Evolutionary conservation across 805 yeast genomes (phyloP).

Genomic region (Ogataea dorogensis): DNA sequence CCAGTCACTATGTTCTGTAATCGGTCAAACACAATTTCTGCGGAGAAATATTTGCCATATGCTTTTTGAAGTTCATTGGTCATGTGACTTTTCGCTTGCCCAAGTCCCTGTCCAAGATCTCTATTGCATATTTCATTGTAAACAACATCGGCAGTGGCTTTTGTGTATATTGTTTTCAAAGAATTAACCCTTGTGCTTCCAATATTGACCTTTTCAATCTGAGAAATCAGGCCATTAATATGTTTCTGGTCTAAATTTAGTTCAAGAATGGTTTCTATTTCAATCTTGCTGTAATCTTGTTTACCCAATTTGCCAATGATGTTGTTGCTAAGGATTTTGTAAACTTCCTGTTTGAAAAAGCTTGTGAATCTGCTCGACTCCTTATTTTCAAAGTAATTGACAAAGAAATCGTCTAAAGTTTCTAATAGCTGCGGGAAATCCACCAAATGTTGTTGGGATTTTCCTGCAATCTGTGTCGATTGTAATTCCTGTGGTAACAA

Average conservation of each 20-base stretch:
- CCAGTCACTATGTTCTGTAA: constrained; percentile 11
- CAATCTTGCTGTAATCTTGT: constrained; percentile 1
- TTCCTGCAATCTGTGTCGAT: constrained; percentile 1
- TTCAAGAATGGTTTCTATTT: constrained; percentile 14
- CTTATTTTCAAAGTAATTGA: constrained; percentile 12
- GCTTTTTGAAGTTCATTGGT: constrained; percentile 4
- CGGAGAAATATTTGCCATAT: constrained; percentile 17
- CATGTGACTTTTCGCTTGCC: constrained; percentile 8
- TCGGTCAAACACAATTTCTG: constrained; percentile 8
- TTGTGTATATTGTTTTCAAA: constrained; percentile 19
- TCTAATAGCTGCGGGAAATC: constrained; percentile 12
- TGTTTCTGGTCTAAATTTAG: constrained; percentile 18
- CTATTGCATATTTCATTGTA: constrained; percentile 11
- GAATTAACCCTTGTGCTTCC: constrained; percentile 18
- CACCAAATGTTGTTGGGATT: constrained; percentile 12
- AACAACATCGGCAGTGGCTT: constrained; percentile 16
- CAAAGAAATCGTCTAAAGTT: constrained; percentile 15
- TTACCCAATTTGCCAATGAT: constrained; percentile 5
- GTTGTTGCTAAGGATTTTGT: constrained; percentile 15
- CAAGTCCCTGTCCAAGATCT: too few relatives aligned
- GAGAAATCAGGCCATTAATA: constrained; percentile 19
- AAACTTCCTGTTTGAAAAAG: constrained; percentile 20
- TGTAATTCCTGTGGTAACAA: constrained; percentile 8
- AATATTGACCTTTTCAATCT: constrained; percentile 19
- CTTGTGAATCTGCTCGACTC: constrained; percentile 15